Conservation (phyloP, 306 rosid genomes). For the Comarum palustre region DNA sequence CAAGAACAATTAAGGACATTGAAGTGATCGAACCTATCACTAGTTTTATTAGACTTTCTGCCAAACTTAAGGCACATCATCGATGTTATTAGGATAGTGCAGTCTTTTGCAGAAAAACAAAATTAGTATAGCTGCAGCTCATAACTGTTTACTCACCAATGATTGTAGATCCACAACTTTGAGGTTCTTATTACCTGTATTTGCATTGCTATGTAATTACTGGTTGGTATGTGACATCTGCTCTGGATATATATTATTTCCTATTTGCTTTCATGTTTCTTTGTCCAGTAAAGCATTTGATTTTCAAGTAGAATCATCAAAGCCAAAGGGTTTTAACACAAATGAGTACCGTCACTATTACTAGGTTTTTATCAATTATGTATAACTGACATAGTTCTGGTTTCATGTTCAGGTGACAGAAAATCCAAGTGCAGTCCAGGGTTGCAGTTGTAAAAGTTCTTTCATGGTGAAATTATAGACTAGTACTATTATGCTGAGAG, state of each 20-base stretch:
- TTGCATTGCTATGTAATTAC: not conserved
- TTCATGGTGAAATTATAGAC: slow-evolving; percentile 81
- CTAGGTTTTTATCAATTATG: not conserved
- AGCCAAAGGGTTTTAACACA: not conserved
- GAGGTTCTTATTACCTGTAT: not conserved
- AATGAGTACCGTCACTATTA: not conserved
- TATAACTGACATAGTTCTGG: slow-evolving; percentile 16
- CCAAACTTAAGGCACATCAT: slow-evolving; percentile 3
- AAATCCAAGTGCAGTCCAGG: slow-evolving; percentile 94
- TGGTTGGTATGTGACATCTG: not conserved
- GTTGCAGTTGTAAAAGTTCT: slow-evolving; percentile 91
- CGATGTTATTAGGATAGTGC: not conserved
- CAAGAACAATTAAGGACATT: not conserved
- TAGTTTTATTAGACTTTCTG: not conserved
- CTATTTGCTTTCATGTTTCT: not conserved
- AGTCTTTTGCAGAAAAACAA: not conserved
- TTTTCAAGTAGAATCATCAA: slow-evolving; percentile 7
- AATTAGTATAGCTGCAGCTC: not conserved
- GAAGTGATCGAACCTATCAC: not conserved
- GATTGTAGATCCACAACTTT: not conserved
- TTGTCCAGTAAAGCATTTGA: not conserved
- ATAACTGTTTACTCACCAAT: not conserved
- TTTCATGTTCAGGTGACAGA: slow-evolving; percentile 63
- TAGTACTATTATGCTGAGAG: slow-evolving; percentile 6
- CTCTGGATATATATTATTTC: not conserved